phyloP scores from a whole-genome alignment of 75 land plant species.

The Sequoia sempervirens region DNA sequence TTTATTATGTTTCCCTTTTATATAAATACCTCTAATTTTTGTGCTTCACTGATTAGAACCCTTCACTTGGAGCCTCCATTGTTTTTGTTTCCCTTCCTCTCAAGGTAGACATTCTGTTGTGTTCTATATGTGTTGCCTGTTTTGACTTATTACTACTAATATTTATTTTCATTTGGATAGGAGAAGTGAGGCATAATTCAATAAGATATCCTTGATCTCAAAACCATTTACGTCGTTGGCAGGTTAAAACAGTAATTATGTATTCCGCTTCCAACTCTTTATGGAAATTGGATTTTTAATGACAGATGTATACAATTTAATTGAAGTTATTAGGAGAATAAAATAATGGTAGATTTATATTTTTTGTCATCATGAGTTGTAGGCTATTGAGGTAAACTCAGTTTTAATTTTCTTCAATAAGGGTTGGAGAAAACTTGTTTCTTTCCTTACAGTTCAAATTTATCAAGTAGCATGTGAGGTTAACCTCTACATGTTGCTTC shows the following conservation, averaged over 20 bases:
- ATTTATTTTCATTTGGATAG: not conserved
- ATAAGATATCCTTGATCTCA: not conserved
- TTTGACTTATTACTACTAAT: not conserved
- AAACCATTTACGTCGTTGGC: not conserved
- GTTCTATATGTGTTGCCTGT: no score
- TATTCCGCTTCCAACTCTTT: not conserved
- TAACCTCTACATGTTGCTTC: not conserved
- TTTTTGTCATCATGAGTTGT: not conserved
- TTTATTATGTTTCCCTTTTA: no score
- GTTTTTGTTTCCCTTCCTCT: no score
- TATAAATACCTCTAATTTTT: no score
- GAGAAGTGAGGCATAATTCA: not conserved
- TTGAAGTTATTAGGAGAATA: not conserved
- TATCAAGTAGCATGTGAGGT: not conserved
- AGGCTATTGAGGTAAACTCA: not conserved
- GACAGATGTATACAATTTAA: not conserved
- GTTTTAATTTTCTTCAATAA: not conserved
- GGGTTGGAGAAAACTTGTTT: not conserved
- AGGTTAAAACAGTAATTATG: not conserved
- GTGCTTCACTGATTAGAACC: no score
- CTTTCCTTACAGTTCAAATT: not conserved
- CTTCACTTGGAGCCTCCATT: no score
- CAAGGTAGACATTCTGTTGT: no score
- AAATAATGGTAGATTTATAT: not conserved
- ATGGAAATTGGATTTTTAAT: not conserved